A percentile compares a stretch with the other conserved stretches of the same genome.
These are phyloP conservation scores for Neurospora sp. DNA, from an alignment of 495 filamentous ascomycete species.

Conservation along the genomic window DNA sequence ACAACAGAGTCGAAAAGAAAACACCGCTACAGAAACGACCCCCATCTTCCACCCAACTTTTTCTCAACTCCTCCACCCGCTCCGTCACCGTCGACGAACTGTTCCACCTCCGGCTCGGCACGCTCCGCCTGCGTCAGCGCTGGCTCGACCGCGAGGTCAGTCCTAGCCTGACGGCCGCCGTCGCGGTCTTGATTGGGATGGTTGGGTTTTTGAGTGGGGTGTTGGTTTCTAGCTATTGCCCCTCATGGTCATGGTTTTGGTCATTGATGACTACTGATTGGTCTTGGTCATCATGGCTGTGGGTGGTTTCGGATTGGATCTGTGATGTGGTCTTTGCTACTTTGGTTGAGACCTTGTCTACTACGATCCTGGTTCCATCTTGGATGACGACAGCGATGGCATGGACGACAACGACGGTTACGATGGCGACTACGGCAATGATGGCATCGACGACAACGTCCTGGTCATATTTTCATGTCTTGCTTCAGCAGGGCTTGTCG, in stretches of 20 bases:
- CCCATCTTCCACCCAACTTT: neutral
- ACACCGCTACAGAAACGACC: slow-evolving; percentile 1
- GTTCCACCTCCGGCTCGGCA: slow-evolving; percentile 18
- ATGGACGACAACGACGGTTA: too few relatives aligned
- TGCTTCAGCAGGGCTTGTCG: neutral
- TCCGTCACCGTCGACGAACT: slow-evolving; percentile 12
- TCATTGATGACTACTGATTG: neutral
- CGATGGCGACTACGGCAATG: neutral
- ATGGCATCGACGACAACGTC: neutral
- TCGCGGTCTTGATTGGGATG: neutral
- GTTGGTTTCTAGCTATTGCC: neutral
- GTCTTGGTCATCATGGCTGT: neutral
- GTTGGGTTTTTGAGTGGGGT: slow-evolving; percentile 10
- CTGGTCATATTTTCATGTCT: neutral
- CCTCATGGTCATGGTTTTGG: neutral
- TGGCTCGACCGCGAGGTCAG: slow-evolving; percentile 18
- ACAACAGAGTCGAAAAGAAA: slow-evolving; percentile 18
- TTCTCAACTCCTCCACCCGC: slow-evolving; percentile 1
- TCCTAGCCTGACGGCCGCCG: slow-evolving; percentile 9
- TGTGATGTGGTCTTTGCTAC: neutral
- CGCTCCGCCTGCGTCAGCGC: slow-evolving; percentile 10
- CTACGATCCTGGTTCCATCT: neutral
- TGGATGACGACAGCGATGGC: neutral
- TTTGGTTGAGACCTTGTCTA: too few relatives aligned
- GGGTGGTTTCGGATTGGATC: neutral